Percentiles rank a stretch among this genome's conserved stretches.
These are phyloP conservation scores for Kalmusia sp. DNA, from an alignment of 2,329 filamentous ascomycete species.

Conservation along the genomic window DNA sequence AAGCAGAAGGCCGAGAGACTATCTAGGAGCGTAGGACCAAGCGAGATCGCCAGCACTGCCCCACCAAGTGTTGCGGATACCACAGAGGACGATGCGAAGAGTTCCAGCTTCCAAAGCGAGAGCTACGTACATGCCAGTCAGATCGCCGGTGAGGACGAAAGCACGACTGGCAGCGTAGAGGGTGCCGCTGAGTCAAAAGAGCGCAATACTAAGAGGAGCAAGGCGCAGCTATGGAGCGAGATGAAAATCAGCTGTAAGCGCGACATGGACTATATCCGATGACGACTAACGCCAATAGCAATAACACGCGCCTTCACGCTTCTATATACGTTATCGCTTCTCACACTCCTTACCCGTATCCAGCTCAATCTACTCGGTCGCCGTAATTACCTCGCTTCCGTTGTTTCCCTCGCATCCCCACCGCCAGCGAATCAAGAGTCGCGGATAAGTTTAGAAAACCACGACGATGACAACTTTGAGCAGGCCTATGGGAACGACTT, in stretches of 20 bases:
- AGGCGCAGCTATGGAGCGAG: slow-evolving; percentile 96
- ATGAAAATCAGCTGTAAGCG: slow-evolving; percentile 89
- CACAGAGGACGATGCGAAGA: slow-evolving; percentile 79
- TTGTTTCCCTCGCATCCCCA: slow-evolving; percentile 84
- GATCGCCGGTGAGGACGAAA: slow-evolving; percentile 57
- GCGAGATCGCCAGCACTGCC: slow-evolving; percentile 65
- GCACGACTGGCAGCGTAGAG: slow-evolving; percentile 47
- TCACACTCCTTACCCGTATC: slow-evolving; percentile 90
- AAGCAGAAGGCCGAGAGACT: slow-evolving; percentile 83
- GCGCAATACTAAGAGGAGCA: slow-evolving; percentile 73
- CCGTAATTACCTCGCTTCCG: slow-evolving; percentile 93
- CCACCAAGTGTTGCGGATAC: slow-evolving; percentile 68
- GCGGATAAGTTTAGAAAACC: slow-evolving; percentile 88
- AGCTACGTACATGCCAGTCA: slow-evolving; percentile 86
- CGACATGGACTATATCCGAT: slow-evolving; percentile 12
- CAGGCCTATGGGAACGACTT: slow-evolving; percentile 91
- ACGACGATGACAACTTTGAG: slow-evolving; percentile 85
- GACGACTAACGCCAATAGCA: slow-evolving; percentile 59
- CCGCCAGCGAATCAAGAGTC: slow-evolving; percentile 67
- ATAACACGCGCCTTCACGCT: slow-evolving; percentile 91
- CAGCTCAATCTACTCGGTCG: slow-evolving; percentile 96
- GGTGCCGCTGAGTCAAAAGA: slow-evolving; percentile 57
- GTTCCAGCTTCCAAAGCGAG: slow-evolving; percentile 78
- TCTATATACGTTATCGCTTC: slow-evolving; percentile 86
- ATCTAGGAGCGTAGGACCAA: slow-evolving; percentile 64